These are phyloP conservation scores for Lachancea dasiensis DNA, from an alignment of 805 yeast species.

Conservation along the genomic window DNA sequence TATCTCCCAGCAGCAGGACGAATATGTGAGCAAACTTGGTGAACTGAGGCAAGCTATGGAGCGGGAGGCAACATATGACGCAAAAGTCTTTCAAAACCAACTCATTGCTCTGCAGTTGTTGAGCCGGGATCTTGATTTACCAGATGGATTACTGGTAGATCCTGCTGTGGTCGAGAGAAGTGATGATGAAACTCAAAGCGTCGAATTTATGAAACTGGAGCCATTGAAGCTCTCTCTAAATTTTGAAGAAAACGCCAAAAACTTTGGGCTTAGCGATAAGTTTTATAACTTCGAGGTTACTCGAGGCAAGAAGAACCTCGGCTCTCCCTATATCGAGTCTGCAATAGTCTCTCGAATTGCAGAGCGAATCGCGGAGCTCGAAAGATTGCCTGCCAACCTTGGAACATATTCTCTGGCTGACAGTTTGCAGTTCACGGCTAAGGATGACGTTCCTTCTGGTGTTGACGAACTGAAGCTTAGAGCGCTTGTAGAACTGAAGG, in stretches of 20 bases:
- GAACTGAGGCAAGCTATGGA: constrained; percentile 25
- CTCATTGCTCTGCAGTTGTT: constrained; percentile 57
- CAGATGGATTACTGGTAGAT: constrained; percentile 43
- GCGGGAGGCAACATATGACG: constrained; percentile 35
- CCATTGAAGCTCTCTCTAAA: constrained; percentile 28
- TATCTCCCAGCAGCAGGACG: constrained; percentile 39
- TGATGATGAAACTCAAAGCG: constrained; percentile 1
- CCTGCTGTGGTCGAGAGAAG: too few relatives aligned
- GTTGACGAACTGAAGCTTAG: constrained; percentile 57
- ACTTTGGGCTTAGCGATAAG: constrained; percentile 28
- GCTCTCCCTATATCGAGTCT: constrained; percentile 46
- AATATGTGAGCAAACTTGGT: constrained; percentile 27
- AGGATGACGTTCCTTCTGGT: constrained; percentile 40
- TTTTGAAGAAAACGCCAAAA: constrained; percentile 27
- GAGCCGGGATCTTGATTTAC: constrained; percentile 60
- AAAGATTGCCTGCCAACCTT: constrained; percentile 60
- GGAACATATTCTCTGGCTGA: constrained; percentile 51
- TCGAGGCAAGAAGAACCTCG: constrained; percentile 40
- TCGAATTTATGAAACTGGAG: too few relatives aligned
- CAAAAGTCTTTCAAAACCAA: constrained; percentile 48
- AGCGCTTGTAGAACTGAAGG: constrained; percentile 64
- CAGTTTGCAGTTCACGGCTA: constrained; percentile 36
- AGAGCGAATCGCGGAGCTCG: constrained; percentile 54
- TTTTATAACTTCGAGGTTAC: constrained; percentile 19
- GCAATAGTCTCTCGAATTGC: constrained; percentile 48